These are phyloP conservation scores for Salix viminalis DNA, from an alignment of 345 rosid species.

Conservation along the genomic window DNA sequence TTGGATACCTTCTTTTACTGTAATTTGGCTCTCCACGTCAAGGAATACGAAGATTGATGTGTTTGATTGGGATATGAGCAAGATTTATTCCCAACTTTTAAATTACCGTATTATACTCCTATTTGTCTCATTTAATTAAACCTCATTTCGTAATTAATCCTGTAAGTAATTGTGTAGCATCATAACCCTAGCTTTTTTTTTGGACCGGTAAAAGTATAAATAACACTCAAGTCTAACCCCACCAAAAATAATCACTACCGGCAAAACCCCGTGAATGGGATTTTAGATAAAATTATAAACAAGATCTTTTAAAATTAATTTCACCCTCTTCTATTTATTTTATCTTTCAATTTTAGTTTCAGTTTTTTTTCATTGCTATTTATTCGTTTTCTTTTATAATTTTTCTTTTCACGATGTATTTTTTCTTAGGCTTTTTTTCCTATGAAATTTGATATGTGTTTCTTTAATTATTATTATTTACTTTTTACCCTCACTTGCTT, in stretches of 20 bases:
- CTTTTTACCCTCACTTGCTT: too few relatives aligned
- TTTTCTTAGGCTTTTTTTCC: too few relatives aligned
- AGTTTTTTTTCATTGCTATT: too few relatives aligned
- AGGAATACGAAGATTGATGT: constrained; percentile 13
- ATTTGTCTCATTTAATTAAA: not conserved
- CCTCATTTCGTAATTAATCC: not conserved
- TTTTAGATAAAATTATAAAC: too few relatives aligned
- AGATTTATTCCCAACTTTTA: not conserved
- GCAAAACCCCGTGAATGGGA: too few relatives aligned
- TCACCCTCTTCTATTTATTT: too few relatives aligned
- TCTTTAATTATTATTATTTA: too few relatives aligned
- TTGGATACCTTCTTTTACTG: constrained; percentile 1
- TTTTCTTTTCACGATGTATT: too few relatives aligned
- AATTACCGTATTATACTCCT: not conserved
- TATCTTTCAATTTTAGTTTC: too few relatives aligned
- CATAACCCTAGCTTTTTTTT: not conserved
- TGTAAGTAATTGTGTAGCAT: not conserved
- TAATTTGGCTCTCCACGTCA: not conserved
- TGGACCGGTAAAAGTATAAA: not conserved
- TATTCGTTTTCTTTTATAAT: too few relatives aligned
- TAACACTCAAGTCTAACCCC: not conserved
- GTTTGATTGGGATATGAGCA: not conserved
- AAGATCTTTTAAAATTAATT: too few relatives aligned
- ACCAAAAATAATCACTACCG: not conserved
- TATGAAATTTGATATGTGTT: too few relatives aligned